phyloP scores from a whole-genome alignment of 306 rosid species.

The Ochetophila trinervis region DNA sequence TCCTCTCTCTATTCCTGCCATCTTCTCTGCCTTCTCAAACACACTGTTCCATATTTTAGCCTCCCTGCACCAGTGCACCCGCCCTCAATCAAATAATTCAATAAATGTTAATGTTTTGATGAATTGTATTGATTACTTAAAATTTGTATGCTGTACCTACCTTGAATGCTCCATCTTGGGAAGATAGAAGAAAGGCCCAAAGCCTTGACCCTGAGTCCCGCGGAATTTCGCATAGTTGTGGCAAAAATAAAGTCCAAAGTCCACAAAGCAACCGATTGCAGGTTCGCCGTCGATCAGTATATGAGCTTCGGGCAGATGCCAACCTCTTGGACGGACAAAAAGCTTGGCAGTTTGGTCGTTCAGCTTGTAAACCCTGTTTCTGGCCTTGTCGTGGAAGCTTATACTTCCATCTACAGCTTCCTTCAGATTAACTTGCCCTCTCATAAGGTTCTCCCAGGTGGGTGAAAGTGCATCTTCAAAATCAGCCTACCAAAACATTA shows the following conservation, averaged over 20 bases:
- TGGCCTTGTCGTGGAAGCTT: constrained; percentile 68
- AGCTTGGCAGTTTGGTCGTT: constrained; percentile 78
- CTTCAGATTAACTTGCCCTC: constrained; percentile 81
- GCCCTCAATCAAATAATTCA: too few species aligned
- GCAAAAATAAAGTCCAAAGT: constrained; percentile 79
- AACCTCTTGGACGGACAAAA: constrained; percentile 87
- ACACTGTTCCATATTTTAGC: constrained; percentile 87
- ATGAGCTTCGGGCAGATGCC: constrained; percentile 93
- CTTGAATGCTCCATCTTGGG: constrained; percentile 96
- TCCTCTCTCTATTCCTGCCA: constrained; percentile 68
- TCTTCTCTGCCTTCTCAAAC: constrained; percentile 81
- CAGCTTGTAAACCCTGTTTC: constrained; percentile 76
- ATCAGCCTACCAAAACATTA: constrained; percentile 45
- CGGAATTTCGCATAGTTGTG: constrained; percentile 62
- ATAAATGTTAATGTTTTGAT: too few species aligned
- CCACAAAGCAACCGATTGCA: constrained; percentile 79
- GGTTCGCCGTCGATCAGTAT: constrained; percentile 84
- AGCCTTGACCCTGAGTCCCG: constrained; percentile 66
- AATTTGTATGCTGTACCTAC: too few species aligned
- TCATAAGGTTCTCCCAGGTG: constrained; percentile 85
- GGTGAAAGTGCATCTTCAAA: constrained; percentile 97
- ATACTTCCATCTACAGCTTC: constrained; percentile 85
- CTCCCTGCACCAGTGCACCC: constrained; percentile 72
- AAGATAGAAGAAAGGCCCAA: constrained; percentile 91
- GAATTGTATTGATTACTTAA: too few species aligned